These are phyloP conservation scores for Emericellopsis atlantica DNA, from an alignment of 2,329 filamentous ascomycete species.

Conservation along the genomic window DNA sequence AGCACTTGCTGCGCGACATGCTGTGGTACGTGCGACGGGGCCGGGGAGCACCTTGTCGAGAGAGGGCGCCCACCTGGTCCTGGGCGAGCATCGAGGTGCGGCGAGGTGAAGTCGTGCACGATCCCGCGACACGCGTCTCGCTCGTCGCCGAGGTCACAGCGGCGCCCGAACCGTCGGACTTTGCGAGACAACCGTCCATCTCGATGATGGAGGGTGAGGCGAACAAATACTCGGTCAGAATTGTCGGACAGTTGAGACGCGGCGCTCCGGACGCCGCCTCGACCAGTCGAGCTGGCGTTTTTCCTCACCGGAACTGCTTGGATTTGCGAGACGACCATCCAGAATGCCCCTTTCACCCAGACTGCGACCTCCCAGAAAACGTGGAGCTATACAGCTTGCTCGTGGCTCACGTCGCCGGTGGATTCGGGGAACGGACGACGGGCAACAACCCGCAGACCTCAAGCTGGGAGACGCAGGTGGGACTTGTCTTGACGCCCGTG, in stretches of 20 bases:
- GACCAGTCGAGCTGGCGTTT: neutral
- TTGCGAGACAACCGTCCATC: neutral
- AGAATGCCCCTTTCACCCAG: too few species aligned
- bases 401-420: too few species aligned
- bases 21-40: slow-evolving; percentile 1
- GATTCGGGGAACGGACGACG: too few species aligned
- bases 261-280: neutral
- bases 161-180: neutral
- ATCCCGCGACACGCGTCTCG: neutral
- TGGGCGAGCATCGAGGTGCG: slow-evolving; percentile 2
- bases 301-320: neutral
- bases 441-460: too few species aligned
- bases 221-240: neutral
- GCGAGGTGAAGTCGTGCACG: neutral
- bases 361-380: too few species aligned
- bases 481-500: too few species aligned
- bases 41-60: neutral
- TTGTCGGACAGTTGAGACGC: neutral
- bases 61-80: slow-evolving; percentile 1
- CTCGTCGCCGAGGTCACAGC: neutral
- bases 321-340: too few species aligned
- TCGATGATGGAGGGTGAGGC: neutral
- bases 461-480: too few species aligned
- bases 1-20: neutral
- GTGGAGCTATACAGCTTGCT: too few species aligned